Evolutionary conservation across 495 filamentous ascomycete genomes (phyloP), one percentile per base, ranked within the genome.

Genomic region (Penicillium maclennaniae): DNA sequence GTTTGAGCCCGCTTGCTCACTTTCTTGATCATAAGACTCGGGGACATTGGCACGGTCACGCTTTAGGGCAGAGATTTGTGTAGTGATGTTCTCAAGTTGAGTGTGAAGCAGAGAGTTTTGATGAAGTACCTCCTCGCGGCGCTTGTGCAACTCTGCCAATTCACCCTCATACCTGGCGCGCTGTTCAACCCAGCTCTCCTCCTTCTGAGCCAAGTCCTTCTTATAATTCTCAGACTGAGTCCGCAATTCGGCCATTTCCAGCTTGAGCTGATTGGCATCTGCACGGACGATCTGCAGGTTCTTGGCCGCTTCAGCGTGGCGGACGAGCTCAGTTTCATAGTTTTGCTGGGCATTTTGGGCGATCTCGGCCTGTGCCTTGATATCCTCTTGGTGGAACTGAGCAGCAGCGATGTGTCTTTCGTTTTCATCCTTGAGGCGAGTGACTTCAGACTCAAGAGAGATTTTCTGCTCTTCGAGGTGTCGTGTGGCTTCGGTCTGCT

Each of bases 321-420:
- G 95, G 60, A 96, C 82, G 1, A 97, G 79, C 60, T 97, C 95
- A 46, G 80, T 83, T 66, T 99, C 95, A 60, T 99, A 99, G 54
- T 92, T 91, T 57, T 95, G 86, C 66, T 97, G 95, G 7, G 93
- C 91, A 63, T 88, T 88, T 48, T 89, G 82, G 4, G 95, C 88
- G 64, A 99, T 99, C 21, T 91, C 85, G 20, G 92, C 91, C 69
- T 99, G 95, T 1, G 88, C 87, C 47, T 92, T 90, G 17, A 97
- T 75, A 60, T 97, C 92, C 49, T 92, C 87, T 69, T 92, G 88
- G 63, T 93, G 87, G 68, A 86, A 88, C 48, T 84, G 78, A n/a
- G 87, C 83, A 21, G 88, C 80, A 17, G 85, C 85, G 45, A 81
- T 78, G 61, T 91, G 85, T 45, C 89, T 80, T 59, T 95, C 88